Conservation (phyloP, 768 basidiomycete species). For the Russula abietina region DNA sequence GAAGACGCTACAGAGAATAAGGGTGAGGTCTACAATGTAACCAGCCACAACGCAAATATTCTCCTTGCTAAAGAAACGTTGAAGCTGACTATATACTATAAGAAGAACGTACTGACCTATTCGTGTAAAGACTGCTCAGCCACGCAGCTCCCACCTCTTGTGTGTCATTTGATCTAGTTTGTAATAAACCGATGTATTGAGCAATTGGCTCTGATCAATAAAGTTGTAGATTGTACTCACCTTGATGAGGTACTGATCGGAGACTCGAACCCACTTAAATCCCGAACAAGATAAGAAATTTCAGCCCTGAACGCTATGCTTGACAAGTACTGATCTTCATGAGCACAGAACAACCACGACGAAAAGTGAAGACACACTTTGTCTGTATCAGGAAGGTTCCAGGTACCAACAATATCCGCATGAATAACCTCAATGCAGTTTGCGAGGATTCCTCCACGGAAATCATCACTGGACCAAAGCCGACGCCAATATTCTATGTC, state of each 20-base stretch:
- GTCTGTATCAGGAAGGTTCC: constrained; percentile 5
- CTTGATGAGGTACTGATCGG: background rate
- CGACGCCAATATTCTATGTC: constrained; percentile 9
- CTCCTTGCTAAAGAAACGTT: background rate
- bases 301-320: background rate
- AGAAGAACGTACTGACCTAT: background rate
- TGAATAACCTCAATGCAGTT: constrained; percentile 4
- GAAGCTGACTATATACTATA: background rate
- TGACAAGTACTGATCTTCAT: constrained; percentile 1
- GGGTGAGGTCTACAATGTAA: constrained; percentile 12
- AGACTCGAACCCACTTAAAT: background rate
- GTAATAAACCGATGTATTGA: background rate
- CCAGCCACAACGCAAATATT: background rate
- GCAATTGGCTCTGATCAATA: background rate
- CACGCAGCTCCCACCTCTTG: background rate
- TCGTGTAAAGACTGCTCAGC: background rate
- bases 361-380: background rate
- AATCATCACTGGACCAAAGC: background rate
- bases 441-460: background rate
- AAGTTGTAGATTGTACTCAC: background rate
- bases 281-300: constrained; percentile 2
- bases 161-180: background rate
- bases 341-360: background rate
- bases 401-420: constrained; percentile 1
- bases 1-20: background rate